Base-by-base conservation (phyloP, 106 monocot genomes). In the Hemerocallis citrina region DNA sequence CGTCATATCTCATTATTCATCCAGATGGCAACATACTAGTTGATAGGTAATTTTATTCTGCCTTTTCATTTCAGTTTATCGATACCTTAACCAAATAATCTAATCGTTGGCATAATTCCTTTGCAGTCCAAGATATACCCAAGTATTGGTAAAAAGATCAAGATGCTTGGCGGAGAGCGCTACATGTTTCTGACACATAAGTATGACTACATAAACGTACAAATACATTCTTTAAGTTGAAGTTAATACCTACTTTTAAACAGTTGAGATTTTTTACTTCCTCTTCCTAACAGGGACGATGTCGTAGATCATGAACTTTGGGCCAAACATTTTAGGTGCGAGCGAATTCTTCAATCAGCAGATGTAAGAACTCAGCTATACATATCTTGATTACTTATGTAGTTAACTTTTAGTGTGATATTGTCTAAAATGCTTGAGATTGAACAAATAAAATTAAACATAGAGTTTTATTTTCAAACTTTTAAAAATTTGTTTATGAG, bases 181-280 rank as follows among this genome's bases (percentile, higher is more conserved):
- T 85, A 78, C 70, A 79, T 94, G 85, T 89, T 94, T 65, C 60
- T 94, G 70, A 89, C 89, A 57, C 89, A 89, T 37, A 89, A 63
- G 93, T 94, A 89, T 47, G 71, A 63, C 60, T 13, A 50, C 10
- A 15, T 13, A 42, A 42, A 34, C 15, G 13, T 12, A 42, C 20
- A 3, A 52, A 41, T n/a, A 36, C 4, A 36, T 21, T 58, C 39
- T 61, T 35, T 59, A 24, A 40, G 24, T 63, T 16, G 25, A 41
- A 48, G 24, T 55, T 2, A 3, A 17, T 20, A 33, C n/a, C 30
- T 56, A 20, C 30, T 45, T 37, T 48, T 47, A 36, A 36, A 50
- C 4, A 42, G 45, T 21, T 32, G 30, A 22, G n/a, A 51, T n/a
- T 33, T 48, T 10, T 34, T 29, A 13, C 23, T 22, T 37, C 12